Base-by-base conservation (phyloP, 2,329 filamentous ascomycete genomes). In the Hypomyces perniciosus region DNA sequence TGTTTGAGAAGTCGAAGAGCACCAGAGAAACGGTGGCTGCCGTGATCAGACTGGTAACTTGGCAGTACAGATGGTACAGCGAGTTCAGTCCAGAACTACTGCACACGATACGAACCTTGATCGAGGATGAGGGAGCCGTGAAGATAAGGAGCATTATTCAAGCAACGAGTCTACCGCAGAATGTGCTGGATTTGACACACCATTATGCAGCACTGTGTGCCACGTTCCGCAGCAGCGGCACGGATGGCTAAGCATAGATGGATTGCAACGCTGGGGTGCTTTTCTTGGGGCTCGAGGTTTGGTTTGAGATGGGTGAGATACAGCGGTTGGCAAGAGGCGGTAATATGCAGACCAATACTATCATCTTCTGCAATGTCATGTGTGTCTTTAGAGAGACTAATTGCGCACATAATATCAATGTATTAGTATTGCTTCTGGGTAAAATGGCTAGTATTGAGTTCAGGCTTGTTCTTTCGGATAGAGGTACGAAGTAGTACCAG, bases 21-120 rank as follows among this genome's bases (percentile, higher is more conserved):
- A 90, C 88, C 4, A 77, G 90, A 54, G 87, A 90, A 54, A 89
- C 85, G 51, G 79, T 97, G 6, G 86, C 84, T 29, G 85, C 88
- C n/a, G 77, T 96, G 52, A 96, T 99, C 58, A 79, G 90, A 47
- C 75, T 99, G 39, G 89, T 97, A 33, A 93, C 92, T 9, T 99
- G 93, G 93, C 93, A 99, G 72, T 99, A 96, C 72, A 80, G 93
- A 59, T 99, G 93, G 93, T 99, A 99, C 73, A 96, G 91, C 51
- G 93, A 99, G 80, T 99, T 99, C 72, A 96, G 91, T 13, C 93
- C 93, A 1, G 85, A 91, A 57, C 79, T 99, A 40, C 80, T 99
- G 48, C 89, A 85, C 68, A 86, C 88, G 3, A 88, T 97, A 62
- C 85, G 93, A 55, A 90, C 88, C 58, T 76, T 99, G 58, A 99